Evolutionary conservation across 2,329 filamentous ascomycete genomes (phyloP).

Genomic region (Alternaria sp.): DNA sequence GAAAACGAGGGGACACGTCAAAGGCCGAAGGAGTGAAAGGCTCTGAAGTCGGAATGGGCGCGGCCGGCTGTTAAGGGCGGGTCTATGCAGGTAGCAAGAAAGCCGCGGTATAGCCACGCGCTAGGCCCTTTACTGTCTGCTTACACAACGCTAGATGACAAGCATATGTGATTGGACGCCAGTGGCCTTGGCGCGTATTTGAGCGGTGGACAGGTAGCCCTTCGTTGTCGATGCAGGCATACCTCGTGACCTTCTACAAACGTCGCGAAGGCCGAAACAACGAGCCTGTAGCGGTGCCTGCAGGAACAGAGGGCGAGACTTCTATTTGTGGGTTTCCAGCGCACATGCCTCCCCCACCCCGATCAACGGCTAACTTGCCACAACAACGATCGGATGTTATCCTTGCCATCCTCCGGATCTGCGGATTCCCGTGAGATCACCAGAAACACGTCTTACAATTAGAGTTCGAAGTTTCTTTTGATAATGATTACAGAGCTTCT

Average conservation of each 20-base stretch:
- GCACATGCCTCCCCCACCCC: constrained; percentile 1
- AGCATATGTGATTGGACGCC: constrained; percentile 17
- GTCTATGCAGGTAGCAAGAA: constrained; percentile 22
- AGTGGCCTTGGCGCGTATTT: constrained; percentile 15
- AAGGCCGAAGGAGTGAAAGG: constrained; percentile 14
- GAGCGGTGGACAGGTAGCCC: constrained; percentile 14
- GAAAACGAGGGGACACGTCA: constrained; percentile 17
- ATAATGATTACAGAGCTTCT: background rate
- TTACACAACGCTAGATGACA: constrained; percentile 7
- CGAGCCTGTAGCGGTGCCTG: constrained; percentile 8
- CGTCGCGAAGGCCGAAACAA: constrained; percentile 8
- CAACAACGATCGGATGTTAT: constrained; percentile 1
- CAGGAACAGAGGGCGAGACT: constrained; percentile 4
- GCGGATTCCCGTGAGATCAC: constrained; percentile 5
- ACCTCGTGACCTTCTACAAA: constrained; percentile 4
- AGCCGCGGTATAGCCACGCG: constrained; percentile 25
- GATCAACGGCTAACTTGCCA: constrained; percentile 14
- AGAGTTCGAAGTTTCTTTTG: constrained; percentile 6
- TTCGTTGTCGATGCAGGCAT: constrained; percentile 9
- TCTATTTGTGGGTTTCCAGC: constrained; percentile 2
- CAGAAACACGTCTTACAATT: background rate
- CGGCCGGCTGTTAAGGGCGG: constrained; percentile 23
- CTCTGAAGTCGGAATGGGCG: constrained; percentile 18
- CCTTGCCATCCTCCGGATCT: constrained; percentile 8
- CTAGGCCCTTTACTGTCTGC: constrained; percentile 17